Conservation (phyloP, 139 green algal species). For the Gonium pectorale region DNA sequence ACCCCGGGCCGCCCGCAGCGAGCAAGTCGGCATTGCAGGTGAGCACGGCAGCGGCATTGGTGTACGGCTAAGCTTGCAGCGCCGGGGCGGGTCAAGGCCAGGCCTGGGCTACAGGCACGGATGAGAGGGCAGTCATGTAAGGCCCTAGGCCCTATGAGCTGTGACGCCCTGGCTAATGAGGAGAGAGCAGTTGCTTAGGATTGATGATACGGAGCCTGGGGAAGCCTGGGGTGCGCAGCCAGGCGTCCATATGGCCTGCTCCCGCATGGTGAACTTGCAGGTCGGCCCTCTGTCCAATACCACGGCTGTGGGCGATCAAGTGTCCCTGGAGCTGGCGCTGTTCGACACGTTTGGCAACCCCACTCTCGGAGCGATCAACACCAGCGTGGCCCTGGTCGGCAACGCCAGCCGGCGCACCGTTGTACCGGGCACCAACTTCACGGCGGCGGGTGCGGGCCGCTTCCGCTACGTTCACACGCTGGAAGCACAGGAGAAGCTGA, state of each 20-base stretch:
- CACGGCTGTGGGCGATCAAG: not conserved
- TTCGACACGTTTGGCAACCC: conserved; percentile 19
- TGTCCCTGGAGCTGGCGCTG: not conserved
- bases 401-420: not conserved
- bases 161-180: not conserved
- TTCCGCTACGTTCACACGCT: conserved; percentile 11
- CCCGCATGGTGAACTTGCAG: not conserved
- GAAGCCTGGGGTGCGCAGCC: not conserved
- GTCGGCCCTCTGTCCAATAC: not conserved
- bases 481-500: conserved; percentile 28
- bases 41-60: not conserved
- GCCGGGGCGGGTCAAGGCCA: not conserved
- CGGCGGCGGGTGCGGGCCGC: not conserved
- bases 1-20: not conserved
- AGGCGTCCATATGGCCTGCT: not conserved
- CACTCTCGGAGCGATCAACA: not conserved
- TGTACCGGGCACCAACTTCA: conserved; percentile 14
- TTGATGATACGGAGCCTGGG: too few species aligned
- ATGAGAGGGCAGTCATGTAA: not conserved
- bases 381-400: conserved; percentile 20
- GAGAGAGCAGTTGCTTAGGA: not conserved
- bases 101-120: not conserved
- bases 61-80: not conserved
- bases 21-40: not conserved
- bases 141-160: not conserved